Conservation (phyloP, 108 stramenopile genomes). For the Nitzschia sp. region DNA sequence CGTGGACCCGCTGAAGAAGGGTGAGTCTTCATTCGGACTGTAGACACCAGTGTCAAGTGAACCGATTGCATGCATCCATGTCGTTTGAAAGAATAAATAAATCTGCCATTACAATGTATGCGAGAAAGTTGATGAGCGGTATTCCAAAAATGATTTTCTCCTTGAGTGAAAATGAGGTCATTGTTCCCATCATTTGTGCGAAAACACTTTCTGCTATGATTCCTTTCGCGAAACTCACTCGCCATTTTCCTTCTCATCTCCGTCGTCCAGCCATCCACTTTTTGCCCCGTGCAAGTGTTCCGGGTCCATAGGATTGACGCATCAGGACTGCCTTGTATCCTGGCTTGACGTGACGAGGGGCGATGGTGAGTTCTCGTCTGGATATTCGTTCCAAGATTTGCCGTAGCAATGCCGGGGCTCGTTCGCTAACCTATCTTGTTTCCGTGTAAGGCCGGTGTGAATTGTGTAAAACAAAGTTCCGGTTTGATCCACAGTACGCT, state of each 20-base stretch:
- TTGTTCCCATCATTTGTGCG: no score
- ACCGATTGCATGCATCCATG: no score
- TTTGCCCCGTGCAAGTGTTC: conserved; percentile 88
- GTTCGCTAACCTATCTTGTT: background rate
- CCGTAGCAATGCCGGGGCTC: background rate
- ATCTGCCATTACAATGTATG: no score
- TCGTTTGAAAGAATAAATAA: no score
- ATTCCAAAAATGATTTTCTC: no score
- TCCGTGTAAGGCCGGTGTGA: conserved; percentile 63
- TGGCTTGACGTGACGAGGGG: conserved; percentile 85
- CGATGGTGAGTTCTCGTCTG: conserved; percentile 45
- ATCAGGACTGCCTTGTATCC: conserved; percentile 88
- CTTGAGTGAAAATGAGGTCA: no score
- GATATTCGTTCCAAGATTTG: background rate
- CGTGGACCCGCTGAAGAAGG: conserved; percentile 87
- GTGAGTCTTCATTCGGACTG: no score
- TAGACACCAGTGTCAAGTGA: no score
- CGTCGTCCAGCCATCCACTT: conserved; percentile 68
- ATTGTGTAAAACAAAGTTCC: conserved; percentile 81
- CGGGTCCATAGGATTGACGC: conserved; percentile 88
- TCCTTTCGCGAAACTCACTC: no score
- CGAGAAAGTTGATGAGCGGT: no score
- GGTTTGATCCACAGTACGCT: conserved; percentile 82
- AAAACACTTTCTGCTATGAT: no score
- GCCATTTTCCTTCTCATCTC: no score